A percentile compares a stretch with the other conserved stretches of the same genome.
Conservation (phyloP, 345 rosid species). For the Citrus inodora region DNA sequence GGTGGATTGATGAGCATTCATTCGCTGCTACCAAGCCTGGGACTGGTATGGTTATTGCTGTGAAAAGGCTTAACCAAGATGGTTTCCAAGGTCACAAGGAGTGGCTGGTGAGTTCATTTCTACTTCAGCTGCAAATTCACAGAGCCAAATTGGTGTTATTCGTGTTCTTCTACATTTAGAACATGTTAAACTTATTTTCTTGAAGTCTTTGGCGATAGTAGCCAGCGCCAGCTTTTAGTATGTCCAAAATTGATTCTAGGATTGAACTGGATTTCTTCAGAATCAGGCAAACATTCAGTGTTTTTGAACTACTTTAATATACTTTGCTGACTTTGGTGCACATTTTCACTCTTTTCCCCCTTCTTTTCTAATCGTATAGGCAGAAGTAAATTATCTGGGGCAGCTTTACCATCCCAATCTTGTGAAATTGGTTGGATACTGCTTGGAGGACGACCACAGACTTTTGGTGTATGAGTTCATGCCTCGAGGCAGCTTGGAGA, state of each 20-base stretch:
- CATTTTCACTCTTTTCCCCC: slow-evolving; percentile 1
- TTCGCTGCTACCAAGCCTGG: slow-evolving; percentile 65
- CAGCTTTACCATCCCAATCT: slow-evolving; percentile 63
- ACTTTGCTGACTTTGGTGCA: neutral
- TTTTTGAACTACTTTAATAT: neutral
- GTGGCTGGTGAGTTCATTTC: slow-evolving; percentile 66
- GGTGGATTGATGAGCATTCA: slow-evolving; percentile 66
- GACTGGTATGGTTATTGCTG: slow-evolving; percentile 67
- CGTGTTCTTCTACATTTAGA: neutral
- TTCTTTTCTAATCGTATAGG: slow-evolving; percentile 31
- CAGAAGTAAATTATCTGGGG: slow-evolving; percentile 72
- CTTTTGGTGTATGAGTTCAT: slow-evolving; percentile 72
- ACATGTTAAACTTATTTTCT: neutral
- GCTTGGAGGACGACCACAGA: slow-evolving; percentile 76
- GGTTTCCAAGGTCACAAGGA: slow-evolving; percentile 72
- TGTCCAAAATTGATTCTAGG: neutral
- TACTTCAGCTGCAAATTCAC: neutral
- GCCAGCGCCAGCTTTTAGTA: neutral
- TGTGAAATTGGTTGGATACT: slow-evolving; percentile 68
- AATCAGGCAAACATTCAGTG: neutral
- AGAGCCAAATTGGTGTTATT: neutral
- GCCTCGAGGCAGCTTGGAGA: slow-evolving; percentile 79
- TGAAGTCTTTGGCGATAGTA: neutral
- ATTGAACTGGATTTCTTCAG: neutral
- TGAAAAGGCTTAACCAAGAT: slow-evolving; percentile 64